These are phyloP conservation scores for Penicillium nordicum DNA, from an alignment of 2,329 filamentous ascomycete species.

Conservation along the genomic window DNA sequence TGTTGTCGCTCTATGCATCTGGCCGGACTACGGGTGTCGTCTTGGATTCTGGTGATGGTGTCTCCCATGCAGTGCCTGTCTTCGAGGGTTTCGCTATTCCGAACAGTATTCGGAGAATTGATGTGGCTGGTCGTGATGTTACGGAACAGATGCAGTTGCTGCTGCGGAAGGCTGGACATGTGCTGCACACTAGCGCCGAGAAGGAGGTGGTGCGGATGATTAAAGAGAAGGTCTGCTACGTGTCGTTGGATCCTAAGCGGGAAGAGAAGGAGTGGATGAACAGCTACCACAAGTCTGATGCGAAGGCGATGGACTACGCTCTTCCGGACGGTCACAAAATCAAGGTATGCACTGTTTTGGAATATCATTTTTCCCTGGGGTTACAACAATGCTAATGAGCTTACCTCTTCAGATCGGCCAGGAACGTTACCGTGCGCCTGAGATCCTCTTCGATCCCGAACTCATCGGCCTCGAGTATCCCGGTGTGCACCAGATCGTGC, in stretches of 20 bases:
- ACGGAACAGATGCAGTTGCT: conserved; percentile 92
- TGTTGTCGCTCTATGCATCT: conserved; percentile 91
- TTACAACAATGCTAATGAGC: background rate
- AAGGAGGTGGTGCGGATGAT: conserved; percentile 98
- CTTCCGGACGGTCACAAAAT: conserved; percentile 91
- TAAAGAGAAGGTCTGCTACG: conserved; percentile 91
- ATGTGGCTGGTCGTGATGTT: conserved; percentile 92
- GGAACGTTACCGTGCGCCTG: conserved; percentile 91
- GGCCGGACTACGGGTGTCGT: conserved; percentile 95
- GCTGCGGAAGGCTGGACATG: conserved; percentile 84
- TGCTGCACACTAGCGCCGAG: conserved; percentile 97
- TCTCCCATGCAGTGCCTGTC: conserved; percentile 94
- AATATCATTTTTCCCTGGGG: background rate
- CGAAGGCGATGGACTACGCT: conserved; percentile 79
- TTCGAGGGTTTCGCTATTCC: conserved; percentile 98
- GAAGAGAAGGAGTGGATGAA: conserved; percentile 94
- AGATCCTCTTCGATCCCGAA: conserved; percentile 96
- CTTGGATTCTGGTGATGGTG: conserved; percentile 89
- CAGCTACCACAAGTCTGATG: conserved; percentile 67
- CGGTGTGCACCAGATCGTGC: conserved; percentile 95
- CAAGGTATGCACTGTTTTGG: conserved; percentile 57
- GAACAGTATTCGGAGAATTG: conserved; percentile 90
- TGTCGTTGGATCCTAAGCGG: conserved; percentile 82
- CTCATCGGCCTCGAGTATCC: conserved; percentile 96
- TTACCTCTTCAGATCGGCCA: conserved; percentile 66